Percentiles rank a stretch among this genome's conserved stretches.
These are phyloP conservation scores for Tetraselmis chui DNA, from an alignment of 139 green algal species.

Conservation along the genomic window DNA sequence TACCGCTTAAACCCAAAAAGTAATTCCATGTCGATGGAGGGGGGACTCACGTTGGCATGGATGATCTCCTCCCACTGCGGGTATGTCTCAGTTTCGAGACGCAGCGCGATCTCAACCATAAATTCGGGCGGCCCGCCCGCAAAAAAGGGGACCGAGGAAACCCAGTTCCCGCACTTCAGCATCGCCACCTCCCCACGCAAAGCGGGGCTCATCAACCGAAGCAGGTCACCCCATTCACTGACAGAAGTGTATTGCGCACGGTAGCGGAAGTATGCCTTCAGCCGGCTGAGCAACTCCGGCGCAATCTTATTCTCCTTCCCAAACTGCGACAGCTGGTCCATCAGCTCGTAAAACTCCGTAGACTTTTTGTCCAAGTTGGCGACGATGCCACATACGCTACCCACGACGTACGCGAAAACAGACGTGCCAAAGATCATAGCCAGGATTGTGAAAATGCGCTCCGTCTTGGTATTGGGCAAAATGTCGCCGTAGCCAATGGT, in stretches of 20 bases:
- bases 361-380: constrained; percentile 14
- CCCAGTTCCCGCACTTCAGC: constrained; percentile 7
- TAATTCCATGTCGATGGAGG: too few species aligned
- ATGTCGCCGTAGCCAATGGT: constrained; percentile 28
- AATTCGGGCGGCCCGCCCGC: constrained; percentile 4
- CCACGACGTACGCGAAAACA: constrained; percentile 24
- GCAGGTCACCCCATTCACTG: constrained; percentile 6
- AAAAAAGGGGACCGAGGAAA: constrained; percentile 13
- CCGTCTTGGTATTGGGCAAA: constrained; percentile 11
- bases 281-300: constrained; percentile 1
- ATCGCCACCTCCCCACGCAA: constrained; percentile 17
- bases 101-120: constrained; percentile 14
- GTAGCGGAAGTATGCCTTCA: constrained; percentile 18
- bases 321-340: constrained; percentile 19
- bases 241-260: constrained; percentile 4
- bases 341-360: constrained; percentile 17
- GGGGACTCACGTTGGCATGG: not conserved
- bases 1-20: too few species aligned
- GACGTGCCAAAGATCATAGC: constrained; percentile 20
- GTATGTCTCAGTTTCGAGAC: constrained; percentile 13
- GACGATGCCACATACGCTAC: constrained; percentile 19
- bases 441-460: constrained; percentile 20
- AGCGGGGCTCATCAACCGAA: constrained; percentile 18
- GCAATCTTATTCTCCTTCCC: constrained; percentile 18
- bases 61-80: constrained; percentile 18